These are phyloP conservation scores for Daldinia grandis DNA, from an alignment of 495 filamentous ascomycete species.

Conservation along the genomic window DNA sequence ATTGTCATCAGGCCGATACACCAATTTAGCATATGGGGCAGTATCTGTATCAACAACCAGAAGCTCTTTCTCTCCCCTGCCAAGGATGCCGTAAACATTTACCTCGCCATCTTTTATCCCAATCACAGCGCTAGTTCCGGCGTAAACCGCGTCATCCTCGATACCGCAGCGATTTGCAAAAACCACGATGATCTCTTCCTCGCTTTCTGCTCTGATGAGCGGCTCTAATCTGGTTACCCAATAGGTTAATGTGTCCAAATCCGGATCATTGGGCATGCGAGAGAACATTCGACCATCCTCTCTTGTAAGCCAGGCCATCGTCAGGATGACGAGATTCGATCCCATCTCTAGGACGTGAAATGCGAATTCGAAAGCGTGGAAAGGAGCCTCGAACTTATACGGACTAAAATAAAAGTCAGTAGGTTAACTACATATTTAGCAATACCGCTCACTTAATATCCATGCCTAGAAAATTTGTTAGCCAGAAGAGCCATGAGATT, in stretches of 20 bases:
- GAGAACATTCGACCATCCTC: constrained; percentile 58
- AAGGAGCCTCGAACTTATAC: constrained; percentile 80
- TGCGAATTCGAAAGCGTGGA: constrained; percentile 85
- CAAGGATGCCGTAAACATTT: constrained; percentile 72
- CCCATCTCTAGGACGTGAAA: constrained; percentile 71
- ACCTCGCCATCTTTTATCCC: constrained; percentile 73
- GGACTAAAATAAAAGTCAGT: constrained; percentile 53
- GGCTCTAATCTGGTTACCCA: constrained; percentile 89
- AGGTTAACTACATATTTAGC: constrained; percentile 14
- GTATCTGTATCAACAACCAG: constrained; percentile 68
- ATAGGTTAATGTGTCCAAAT: constrained; percentile 83
- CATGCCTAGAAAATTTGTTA: constrained; percentile 58
- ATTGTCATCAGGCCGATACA: constrained; percentile 39
- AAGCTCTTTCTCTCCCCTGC: constrained; percentile 70
- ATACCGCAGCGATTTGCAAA: constrained; percentile 83
- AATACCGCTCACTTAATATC: constrained; percentile 66
- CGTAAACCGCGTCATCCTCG: constrained; percentile 75
- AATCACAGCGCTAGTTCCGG: constrained; percentile 85
- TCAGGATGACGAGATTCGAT: constrained; percentile 78
- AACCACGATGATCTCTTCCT: constrained; percentile 75
- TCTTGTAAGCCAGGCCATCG: constrained; percentile 87
- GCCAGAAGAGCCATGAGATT: not conserved
- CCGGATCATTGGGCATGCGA: constrained; percentile 64
- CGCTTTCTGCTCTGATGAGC: constrained; percentile 64
- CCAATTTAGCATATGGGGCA: constrained; percentile 37